Evolutionary conservation across 805 yeast species (phyloP), one percentile per base, ranked within the genome.

Genomic region (Candida ascalaphidarum): DNA sequence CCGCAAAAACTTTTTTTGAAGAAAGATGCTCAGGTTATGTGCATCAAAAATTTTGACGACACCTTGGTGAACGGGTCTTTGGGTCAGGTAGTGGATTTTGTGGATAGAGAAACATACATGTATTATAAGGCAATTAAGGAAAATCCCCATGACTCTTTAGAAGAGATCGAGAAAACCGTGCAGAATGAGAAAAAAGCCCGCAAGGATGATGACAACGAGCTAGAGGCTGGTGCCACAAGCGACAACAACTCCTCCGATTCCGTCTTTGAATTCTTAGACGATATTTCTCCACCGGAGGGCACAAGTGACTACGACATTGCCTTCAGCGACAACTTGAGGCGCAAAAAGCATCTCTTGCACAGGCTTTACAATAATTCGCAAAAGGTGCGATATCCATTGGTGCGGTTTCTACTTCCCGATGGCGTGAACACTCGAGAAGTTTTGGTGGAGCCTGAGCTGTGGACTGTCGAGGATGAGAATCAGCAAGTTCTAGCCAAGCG

Each of bases 1-100:
- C 82, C 84, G 2, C 57, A 62, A 21, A 55, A 52, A 21, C 46
- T 82, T 10, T 58, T 58, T 5, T 54, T 82, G 41, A 82, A 81
- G 43, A 67, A 67, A 31, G 80, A 80, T 25, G 84, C 89, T 0
- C 92, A 81, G 52, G 94, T 82, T 1, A 81, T 82, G 89, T 73
- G 81, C 65, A 65, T 81, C 26, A 81, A 81, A 46, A 82, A 82
- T 44, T 65, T 77, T 32, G 89, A 80, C 45, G 78, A 71, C 17
- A 65, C 74, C 1, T 58, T 82, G 26, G 92, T 81, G 8, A 82
- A 82, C 53, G 94, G 94, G 0, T 74, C 86, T 0, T 54, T 81
- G 18, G 94, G 94, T 0, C 76, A 64, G 39, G 80, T 82, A 1
- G 50, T 77, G 22, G 80, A 65, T 33, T 77, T 75, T 37, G 38